Evolutionary conservation across 495 filamentous ascomycete genomes (phyloP), one percentile per base, ranked within the genome.

Genomic region (Penicillium robsamsonii): DNA sequence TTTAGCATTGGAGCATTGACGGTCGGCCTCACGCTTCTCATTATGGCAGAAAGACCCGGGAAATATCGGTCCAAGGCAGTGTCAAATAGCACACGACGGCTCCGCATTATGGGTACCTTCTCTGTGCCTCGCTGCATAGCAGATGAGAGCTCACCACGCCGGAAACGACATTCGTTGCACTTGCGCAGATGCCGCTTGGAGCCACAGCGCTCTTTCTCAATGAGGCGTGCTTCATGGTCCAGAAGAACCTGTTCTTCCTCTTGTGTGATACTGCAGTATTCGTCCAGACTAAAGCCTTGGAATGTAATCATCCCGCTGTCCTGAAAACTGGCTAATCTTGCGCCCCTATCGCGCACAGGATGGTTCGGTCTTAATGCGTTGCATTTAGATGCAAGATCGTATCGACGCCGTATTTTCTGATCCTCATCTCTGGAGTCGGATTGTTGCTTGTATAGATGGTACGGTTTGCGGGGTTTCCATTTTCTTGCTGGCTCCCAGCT

Each of bases 131-230:
- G 20, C 7, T 37, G 1, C 3, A 37, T 13, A 3, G 8, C 25
- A 35, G 48, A 24, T 11, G 51, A 35, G 18, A 57, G 20, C 37
- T 55, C 9, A 15, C 35, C n/a, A 13, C 43, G 38, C 25, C 54
- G 29, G 49, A 50, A 57, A 1, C 40, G 30, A 40, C 55, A 52
- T 51, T 61, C 59, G 18, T 50, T 55, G 40, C 59, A 54, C 59
- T 58, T 56, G 54, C 62, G 50, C 53, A 64, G 50, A 24, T 51
- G 27, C 1, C 62, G 24, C 46, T 65, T 53, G 46, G 46, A 51
- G 27, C 56, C 51, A 54, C 59, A 50, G 30, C 59, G 33, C 42
- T 51, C 22, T 20, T 35, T 18, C 44, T 65, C 41, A 37, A 58
- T 52, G 1, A 42, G 46, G 20, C 22, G 35, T 38, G 50, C 55